A percentile compares a stretch with the other conserved stretches of the same genome.
phyloP scores from a whole-genome alignment of 345 rosid species.

The Mallotus nudiflorus region DNA sequence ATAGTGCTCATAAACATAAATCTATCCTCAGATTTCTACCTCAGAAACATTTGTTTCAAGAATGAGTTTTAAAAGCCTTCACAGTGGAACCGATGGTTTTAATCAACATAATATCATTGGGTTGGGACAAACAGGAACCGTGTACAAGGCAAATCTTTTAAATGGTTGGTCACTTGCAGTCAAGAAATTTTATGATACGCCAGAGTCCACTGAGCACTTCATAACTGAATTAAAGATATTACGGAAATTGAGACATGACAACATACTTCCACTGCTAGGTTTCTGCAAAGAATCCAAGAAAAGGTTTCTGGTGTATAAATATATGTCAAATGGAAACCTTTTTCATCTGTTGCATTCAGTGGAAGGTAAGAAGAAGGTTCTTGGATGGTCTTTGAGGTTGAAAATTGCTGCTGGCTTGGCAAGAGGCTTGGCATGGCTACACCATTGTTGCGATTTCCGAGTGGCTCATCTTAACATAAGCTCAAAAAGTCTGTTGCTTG shows the following conservation, averaged over 20 bases:
- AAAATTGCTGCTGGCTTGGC: constrained; percentile 29
- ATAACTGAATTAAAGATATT: constrained; percentile 12
- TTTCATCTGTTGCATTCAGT: constrained; percentile 16
- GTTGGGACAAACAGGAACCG: constrained; percentile 2
- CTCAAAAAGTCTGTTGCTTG: constrained; percentile 22
- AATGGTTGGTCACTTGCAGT: constrained; percentile 21
- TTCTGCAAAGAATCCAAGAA: constrained; percentile 18
- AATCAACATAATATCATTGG: constrained; percentile 1
- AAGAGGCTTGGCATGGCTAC: constrained; percentile 35
- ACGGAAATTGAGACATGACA: constrained; percentile 13
- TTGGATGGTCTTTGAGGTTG: constrained; percentile 30
- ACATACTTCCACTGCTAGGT: constrained; percentile 24
- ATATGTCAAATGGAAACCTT: constrained; percentile 29
- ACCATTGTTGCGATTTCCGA: constrained; percentile 8
- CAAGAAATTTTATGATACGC: constrained; percentile 4
- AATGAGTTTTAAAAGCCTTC: constrained; percentile 1
- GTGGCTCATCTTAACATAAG: constrained; percentile 23
- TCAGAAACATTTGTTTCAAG: constrained; percentile 1
- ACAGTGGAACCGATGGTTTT: constrained; percentile 5
- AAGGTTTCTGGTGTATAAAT: constrained; percentile 32
- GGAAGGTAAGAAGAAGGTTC: background rate
- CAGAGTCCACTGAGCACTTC: background rate
- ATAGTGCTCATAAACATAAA: background rate
- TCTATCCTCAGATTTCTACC: constrained; percentile 2
- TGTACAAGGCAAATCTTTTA: constrained; percentile 10